Conservation (phyloP, 1,284 basidiomycete genomes). For the Athelia sp. region DNA sequence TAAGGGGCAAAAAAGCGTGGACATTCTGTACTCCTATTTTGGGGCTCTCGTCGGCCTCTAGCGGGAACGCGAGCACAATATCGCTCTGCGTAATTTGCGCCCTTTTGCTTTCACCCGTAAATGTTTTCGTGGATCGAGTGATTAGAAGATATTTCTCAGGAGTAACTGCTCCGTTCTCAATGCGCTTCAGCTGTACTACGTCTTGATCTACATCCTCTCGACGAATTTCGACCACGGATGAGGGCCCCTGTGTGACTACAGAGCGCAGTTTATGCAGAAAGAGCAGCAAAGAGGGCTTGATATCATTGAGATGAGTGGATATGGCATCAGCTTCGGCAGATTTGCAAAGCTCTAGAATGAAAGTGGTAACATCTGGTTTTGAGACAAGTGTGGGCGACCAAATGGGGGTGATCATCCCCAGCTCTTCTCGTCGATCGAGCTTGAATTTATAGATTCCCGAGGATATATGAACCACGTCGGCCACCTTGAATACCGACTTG, state of each 20-base stretch:
- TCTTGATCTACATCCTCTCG: not conserved
- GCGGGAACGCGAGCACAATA: constrained; percentile 18
- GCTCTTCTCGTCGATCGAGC: constrained; percentile 11
- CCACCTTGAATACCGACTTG: constrained; percentile 20
- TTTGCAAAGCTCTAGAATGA: constrained; percentile 12
- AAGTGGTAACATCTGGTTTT: constrained; percentile 15
- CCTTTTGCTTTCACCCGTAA: constrained; percentile 7
- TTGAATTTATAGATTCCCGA: constrained; percentile 16
- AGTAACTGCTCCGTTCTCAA: not conserved
- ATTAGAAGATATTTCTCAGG: not conserved
- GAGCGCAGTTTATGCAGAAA: constrained; percentile 16
- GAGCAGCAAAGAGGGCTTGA: constrained; percentile 15
- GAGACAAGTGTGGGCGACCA: not conserved
- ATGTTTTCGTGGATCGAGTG: not conserved
- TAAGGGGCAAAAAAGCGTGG: constrained; percentile 16
- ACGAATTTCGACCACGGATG: not conserved
- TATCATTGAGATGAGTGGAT: constrained; percentile 6
- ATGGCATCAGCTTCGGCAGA: constrained; percentile 6
- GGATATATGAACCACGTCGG: constrained; percentile 14
- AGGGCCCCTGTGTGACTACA: constrained; percentile 6
- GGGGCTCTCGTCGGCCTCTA: constrained; percentile 8
- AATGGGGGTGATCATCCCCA: constrained; percentile 20
- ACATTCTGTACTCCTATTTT: constrained; percentile 10
- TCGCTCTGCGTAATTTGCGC: constrained; percentile 10
- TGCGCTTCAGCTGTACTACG: not conserved